Evolutionary conservation across 257 asterid genomes (phyloP).

Genomic region (Knoxia roxburghii): DNA sequence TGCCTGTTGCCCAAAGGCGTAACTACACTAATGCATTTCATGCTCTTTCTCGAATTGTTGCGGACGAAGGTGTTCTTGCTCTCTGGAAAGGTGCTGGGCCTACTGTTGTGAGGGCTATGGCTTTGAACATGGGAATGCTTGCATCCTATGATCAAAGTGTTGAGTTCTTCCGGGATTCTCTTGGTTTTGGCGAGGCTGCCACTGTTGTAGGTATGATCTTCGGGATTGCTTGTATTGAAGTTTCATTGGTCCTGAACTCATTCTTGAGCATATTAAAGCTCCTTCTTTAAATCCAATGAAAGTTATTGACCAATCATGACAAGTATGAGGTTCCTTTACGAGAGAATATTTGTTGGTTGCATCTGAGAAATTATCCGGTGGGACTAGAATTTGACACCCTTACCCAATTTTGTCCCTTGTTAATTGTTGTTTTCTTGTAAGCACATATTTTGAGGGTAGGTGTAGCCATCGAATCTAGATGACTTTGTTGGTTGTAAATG

Average conservation of each 20-base stretch:
- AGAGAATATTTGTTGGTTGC: not conserved
- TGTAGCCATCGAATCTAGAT: too few species aligned
- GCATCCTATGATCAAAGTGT: conserved; percentile 93
- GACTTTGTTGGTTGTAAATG: too few species aligned
- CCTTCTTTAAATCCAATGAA: not conserved
- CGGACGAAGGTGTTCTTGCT: conserved; percentile 85
- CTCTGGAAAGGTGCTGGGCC: conserved; percentile 99
- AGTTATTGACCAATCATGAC: not conserved
- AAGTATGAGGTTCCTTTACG: not conserved
- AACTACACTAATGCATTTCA: conserved; percentile 81
- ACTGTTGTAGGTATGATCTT: conserved; percentile 63
- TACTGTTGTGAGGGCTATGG: conserved; percentile 98
- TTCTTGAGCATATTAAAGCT: not conserved
- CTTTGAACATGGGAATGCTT: conserved; percentile 98
- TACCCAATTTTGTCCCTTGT: too few species aligned
- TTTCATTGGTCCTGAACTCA: not conserved
- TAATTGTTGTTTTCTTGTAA: too few species aligned
- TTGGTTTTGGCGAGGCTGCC: conserved; percentile 70
- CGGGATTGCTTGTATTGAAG: not conserved
- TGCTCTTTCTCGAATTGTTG: conserved; percentile 65
- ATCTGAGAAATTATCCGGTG: not conserved
- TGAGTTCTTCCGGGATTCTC: conserved; percentile 64
- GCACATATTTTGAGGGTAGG: too few species aligned
- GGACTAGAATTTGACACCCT: not conserved
- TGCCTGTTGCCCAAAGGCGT: conserved; percentile 78